Base-by-base conservation (phyloP, 2,329 filamentous ascomycete genomes). In the Hypoxylon sp. region DNA sequence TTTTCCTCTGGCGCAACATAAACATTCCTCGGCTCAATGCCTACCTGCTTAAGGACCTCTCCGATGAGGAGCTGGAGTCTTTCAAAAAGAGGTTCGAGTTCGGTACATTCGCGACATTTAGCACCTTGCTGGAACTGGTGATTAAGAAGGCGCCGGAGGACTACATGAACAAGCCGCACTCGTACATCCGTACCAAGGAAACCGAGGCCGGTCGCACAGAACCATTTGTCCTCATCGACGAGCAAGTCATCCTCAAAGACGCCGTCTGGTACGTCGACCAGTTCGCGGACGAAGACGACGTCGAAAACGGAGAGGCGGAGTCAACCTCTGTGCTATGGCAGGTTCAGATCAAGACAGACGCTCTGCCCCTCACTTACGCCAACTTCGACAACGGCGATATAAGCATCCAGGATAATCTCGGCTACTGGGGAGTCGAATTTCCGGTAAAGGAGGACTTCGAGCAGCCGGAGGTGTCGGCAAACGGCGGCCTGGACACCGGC, bases 351-450 rank as follows among this genome's bases (percentile, higher is more conserved):
- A 68, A 68, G 54, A 68, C 67, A 2, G 70, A 72, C 5, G 61
- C 47, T 9, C 58, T 74, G 23, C 29, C 72, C 3, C 8, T 67
- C 21, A 59, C 54, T 3, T 68, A 43, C 16, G 61, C 68, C 21
- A 74, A 73, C 62, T 74, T 74, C 63, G 61, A 69, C 21, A 69
- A 71, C 32, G 67, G 48, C 27, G 74, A 74, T 60, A 65, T 61
- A 47, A 39, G 45, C 37, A 63, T 74, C 14, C 34, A 50, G 5
- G 71, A 73, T 39, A 68, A 74, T 45, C 47, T 74, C 1, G 43
- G n/a, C 16, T 65, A 64, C 25, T 68, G 65, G 25, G 72, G 68
- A 4, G 69, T 73, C 1, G 63, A 70, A 0, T 43, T 54, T 11
- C 71, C 71, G 5, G 61, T 58, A 0, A 21, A 21, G 4, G 55